These are phyloP conservation scores for Mycena indigotica DNA, from an alignment of 768 basidiomycete genomes.

Conservation along the genomic window DNA sequence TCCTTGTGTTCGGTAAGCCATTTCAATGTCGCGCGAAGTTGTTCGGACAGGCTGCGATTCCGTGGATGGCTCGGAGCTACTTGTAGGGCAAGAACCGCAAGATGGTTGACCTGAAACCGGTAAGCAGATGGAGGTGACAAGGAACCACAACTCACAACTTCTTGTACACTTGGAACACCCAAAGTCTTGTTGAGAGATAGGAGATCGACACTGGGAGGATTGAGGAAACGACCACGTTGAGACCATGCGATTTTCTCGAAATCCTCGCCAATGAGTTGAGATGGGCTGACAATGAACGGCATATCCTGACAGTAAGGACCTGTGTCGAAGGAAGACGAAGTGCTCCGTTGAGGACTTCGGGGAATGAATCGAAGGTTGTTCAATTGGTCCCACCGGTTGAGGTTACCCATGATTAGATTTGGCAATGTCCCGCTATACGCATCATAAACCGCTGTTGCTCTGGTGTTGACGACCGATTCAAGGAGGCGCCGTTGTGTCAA, in stretches of 20 bases:
- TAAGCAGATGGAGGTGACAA: neutral
- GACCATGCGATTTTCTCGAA: slow-evolving; percentile 19
- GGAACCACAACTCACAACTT: slow-evolving; percentile 12
- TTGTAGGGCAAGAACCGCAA: slow-evolving; percentile 34
- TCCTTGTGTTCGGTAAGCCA: slow-evolving; percentile 40
- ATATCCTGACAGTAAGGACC: slow-evolving; percentile 10
- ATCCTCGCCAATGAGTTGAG: slow-evolving; percentile 6
- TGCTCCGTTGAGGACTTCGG: neutral
- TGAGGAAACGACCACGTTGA: slow-evolving; percentile 12
- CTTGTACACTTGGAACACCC: slow-evolving; percentile 15
- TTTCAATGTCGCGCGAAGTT: slow-evolving; percentile 44
- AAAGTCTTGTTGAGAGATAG: slow-evolving; percentile 12
- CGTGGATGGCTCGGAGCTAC: slow-evolving; percentile 29
- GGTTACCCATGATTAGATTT: slow-evolving; percentile 10
- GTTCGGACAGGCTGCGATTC: slow-evolving; percentile 34
- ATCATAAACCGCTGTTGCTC: slow-evolving; percentile 11
- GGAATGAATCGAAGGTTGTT: slow-evolving; percentile 15
- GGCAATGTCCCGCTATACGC: slow-evolving; percentile 11
- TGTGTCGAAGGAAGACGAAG: slow-evolving; percentile 9
- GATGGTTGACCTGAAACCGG: slow-evolving; percentile 41
- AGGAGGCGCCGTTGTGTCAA: slow-evolving; percentile 2
- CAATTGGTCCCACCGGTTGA: slow-evolving; percentile 10
- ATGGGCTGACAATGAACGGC: slow-evolving; percentile 15
- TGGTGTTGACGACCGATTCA: slow-evolving; percentile 6
- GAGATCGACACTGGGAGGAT: slow-evolving; percentile 1